phyloP scores from a whole-genome alignment of 768 basidiomycete species.

The Tylopilus sp. region DNA sequence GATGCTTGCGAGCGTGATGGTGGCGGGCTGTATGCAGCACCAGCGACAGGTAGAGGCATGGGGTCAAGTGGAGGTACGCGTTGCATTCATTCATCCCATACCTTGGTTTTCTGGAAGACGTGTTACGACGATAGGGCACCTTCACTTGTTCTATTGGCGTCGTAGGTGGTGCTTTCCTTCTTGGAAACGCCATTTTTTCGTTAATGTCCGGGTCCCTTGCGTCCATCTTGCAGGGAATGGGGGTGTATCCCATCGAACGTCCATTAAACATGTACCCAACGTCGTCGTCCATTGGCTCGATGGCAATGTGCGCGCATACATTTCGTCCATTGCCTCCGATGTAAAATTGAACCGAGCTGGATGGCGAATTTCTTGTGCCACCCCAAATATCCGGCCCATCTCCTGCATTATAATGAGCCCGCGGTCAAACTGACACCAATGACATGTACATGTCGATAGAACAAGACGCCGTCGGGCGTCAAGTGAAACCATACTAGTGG shows the following conservation, averaged over 20 bases:
- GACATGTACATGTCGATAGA: not conserved
- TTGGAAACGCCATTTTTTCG: constrained; percentile 5
- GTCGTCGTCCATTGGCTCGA: constrained; percentile 26
- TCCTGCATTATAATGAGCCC: constrained; percentile 46
- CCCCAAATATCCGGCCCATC: constrained; percentile 50
- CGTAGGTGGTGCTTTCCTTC: constrained; percentile 41
- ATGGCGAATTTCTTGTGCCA: constrained; percentile 69
- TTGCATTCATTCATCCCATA: constrained; percentile 7
- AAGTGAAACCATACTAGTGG: constrained; percentile 4
- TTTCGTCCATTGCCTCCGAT: not conserved
- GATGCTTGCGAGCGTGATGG: constrained; percentile 75
- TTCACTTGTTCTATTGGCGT: constrained; percentile 73
- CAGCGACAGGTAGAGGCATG: constrained; percentile 86
- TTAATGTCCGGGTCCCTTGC: constrained; percentile 30
- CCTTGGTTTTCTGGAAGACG: constrained; percentile 5
- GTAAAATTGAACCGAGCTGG: constrained; percentile 6
- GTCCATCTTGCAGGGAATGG: constrained; percentile 58
- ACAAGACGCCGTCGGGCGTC: not conserved
- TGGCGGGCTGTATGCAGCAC: constrained; percentile 64
- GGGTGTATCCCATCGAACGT: constrained; percentile 40
- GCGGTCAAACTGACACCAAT: constrained; percentile 31
- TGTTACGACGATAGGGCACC: constrained; percentile 46
- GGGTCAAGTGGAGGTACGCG: constrained; percentile 68
- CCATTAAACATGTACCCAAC: constrained; percentile 8
- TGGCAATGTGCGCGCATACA: constrained; percentile 47